Conservation (phyloP, 1,284 basidiomycete species). For the Trichosporon sp. region DNA sequence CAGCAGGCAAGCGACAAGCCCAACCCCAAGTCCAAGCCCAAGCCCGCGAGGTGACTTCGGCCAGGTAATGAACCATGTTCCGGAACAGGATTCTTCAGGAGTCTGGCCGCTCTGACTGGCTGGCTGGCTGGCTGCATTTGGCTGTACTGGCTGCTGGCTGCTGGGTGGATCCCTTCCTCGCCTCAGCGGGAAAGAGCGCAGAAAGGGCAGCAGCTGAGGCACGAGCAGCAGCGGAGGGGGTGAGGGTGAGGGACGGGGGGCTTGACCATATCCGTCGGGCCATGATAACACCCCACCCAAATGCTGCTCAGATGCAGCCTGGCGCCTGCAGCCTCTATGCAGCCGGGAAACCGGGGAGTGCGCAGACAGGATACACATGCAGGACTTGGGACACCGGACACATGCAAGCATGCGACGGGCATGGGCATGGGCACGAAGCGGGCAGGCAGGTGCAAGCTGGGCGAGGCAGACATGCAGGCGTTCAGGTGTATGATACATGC, state of each 20-base stretch:
- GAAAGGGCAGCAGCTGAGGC: background rate
- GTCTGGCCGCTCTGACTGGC: no score
- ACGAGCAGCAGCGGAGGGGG: background rate
- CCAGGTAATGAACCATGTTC: background rate
- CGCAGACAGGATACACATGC: background rate
- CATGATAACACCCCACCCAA: background rate
- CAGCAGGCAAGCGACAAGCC: background rate
- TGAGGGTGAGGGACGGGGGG: background rate
- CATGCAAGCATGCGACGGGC: no score
- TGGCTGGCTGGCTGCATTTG: no score
- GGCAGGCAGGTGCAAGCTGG: background rate
- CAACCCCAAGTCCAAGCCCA: no score
- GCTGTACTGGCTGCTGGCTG: no score
- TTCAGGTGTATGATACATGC: no score
- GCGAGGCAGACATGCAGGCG: no score
- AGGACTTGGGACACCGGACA: no score
- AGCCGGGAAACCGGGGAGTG: background rate
- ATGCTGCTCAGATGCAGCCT: no score
- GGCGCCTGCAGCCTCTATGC: no score
- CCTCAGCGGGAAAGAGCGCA: background rate
- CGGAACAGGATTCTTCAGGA: background rate
- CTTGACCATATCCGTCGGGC: background rate
- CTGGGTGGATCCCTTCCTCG: no score
- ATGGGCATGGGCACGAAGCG: background rate
- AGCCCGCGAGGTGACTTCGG: background rate